Evolutionary conservation across 169 alveolate species (phyloP).

Genomic region (Plasmodium malariae): DNA sequence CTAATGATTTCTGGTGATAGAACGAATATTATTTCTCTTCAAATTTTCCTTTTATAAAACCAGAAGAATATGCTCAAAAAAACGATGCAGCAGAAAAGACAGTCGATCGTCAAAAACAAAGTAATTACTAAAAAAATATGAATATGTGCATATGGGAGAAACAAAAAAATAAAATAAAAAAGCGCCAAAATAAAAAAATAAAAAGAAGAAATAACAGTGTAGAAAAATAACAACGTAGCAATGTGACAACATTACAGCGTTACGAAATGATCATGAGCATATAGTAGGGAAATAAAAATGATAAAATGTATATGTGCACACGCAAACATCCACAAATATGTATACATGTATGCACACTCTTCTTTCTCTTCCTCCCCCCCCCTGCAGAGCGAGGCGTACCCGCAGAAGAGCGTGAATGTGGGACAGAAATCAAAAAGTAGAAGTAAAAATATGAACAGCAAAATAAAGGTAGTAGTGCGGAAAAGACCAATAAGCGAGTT

Average conservation of each 20-base stretch:
- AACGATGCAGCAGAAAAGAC: conserved; percentile 73
- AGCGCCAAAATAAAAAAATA: not conserved
- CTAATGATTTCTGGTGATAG: too few relatives aligned
- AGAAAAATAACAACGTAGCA: not conserved
- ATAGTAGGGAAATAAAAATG: not conserved
- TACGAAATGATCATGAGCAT: not conserved
- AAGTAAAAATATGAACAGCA: conserved; percentile 52
- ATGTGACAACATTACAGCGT: too few relatives aligned
- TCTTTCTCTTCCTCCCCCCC: not conserved
- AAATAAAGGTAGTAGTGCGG: conserved; percentile 94
- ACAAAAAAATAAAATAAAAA: not conserved
- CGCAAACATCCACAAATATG: not conserved
- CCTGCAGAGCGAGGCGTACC: conserved; percentile 41
- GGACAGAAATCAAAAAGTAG: conserved; percentile 50
- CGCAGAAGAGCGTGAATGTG: conserved; percentile 55
- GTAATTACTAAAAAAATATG: conserved; percentile 4
- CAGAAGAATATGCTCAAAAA: conserved; percentile 35
- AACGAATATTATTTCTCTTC: too few relatives aligned
- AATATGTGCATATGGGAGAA: too few relatives aligned
- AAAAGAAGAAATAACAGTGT: not conserved
- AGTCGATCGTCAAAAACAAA: conserved; percentile 44
- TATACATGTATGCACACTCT: not conserved
- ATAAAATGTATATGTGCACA: not conserved
- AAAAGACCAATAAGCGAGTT: conserved; percentile 95
- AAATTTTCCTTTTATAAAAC: not conserved